Conservation (phyloP, 805 yeast genomes). For the Sugiyamaella mastotermitis region DNA sequence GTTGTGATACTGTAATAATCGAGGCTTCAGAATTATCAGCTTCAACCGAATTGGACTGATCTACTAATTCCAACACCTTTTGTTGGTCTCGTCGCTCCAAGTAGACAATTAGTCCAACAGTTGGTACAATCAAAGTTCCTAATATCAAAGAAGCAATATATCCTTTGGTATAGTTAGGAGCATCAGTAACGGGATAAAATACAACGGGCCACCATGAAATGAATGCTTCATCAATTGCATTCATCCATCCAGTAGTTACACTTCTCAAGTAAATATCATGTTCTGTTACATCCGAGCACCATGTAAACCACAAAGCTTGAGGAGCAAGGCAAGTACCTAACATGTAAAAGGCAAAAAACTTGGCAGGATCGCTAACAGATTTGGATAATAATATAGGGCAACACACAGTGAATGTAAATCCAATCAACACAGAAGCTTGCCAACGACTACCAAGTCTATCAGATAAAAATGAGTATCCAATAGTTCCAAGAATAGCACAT, state of each 20-base stretch:
- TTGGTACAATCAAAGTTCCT: constrained; percentile 16
- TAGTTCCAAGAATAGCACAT: constrained; percentile 8
- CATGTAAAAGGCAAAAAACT: constrained; percentile 14
- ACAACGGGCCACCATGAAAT: constrained; percentile 18
- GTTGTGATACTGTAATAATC: not conserved
- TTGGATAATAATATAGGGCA: constrained; percentile 12
- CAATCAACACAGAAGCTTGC: constrained; percentile 15
- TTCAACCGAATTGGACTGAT: not conserved
- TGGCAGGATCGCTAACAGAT: constrained; percentile 11
- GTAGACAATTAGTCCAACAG: constrained; percentile 12
- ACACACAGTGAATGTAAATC: constrained; percentile 14
- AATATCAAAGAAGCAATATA: constrained; percentile 11
- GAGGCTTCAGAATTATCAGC: not conserved
- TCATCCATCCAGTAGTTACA: constrained; percentile 17
- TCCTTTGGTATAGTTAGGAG: constrained; percentile 12
- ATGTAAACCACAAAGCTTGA: constrained; percentile 15
- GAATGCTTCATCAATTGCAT: constrained; percentile 15
- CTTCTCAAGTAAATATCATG: constrained; percentile 16
- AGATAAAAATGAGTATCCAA: constrained; percentile 12
- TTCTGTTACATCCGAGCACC: constrained; percentile 14
- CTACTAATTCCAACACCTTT: no score
- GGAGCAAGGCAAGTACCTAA: constrained; percentile 14
- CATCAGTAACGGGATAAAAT: constrained; percentile 14
- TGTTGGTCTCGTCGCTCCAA: constrained; percentile 11
- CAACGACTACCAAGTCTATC: constrained; percentile 12